phyloP scores from a whole-genome alignment of 108 stramenopile species.

The Cyclotella distinguenda region DNA sequence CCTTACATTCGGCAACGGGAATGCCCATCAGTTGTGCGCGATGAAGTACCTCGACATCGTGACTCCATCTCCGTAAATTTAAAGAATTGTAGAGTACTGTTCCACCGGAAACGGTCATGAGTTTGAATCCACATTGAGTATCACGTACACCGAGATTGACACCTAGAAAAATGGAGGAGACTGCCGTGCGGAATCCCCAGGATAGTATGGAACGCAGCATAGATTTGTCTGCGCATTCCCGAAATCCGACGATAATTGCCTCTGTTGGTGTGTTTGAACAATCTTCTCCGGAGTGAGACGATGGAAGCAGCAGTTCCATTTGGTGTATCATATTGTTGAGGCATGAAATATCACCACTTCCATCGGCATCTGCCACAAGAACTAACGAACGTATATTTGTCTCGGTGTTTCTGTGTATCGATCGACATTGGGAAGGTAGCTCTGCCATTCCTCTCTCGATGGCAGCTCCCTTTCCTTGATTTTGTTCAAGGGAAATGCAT shows the following conservation, averaged over 20 bases:
- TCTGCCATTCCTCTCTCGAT: slow-evolving; percentile 59
- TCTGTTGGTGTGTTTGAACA: neutral
- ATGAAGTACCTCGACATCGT: slow-evolving; percentile 82
- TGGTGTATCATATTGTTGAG: slow-evolving; percentile 51
- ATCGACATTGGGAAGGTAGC: slow-evolving; percentile 4
- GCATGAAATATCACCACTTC: slow-evolving; percentile 65
- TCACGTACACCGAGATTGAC: slow-evolving; percentile 48
- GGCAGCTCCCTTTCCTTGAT: slow-evolving; percentile 80
- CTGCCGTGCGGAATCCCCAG: slow-evolving; percentile 39
- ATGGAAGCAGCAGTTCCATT: slow-evolving; percentile 26
- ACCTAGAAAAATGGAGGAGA: slow-evolving; percentile 23
- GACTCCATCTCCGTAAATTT: slow-evolving; percentile 68
- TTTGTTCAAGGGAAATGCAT: slow-evolving; percentile 52
- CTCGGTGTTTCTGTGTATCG: neutral
- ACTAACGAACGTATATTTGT: slow-evolving; percentile 11
- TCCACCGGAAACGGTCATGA: slow-evolving; percentile 61
- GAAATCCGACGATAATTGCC: slow-evolving; percentile 29
- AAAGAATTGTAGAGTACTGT: slow-evolving; percentile 52
- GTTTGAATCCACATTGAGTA: slow-evolving; percentile 83
- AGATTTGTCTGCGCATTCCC: slow-evolving; percentile 23
- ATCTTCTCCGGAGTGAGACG: neutral
- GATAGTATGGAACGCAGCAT: slow-evolving; percentile 17
- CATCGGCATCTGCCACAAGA: slow-evolving; percentile 81
- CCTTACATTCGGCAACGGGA: slow-evolving; percentile 48
- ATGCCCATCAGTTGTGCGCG: slow-evolving; percentile 48